Evolutionary conservation across 2,329 filamentous ascomycete genomes (phyloP).

Genomic region (Colletotrichum orbiculare): DNA sequence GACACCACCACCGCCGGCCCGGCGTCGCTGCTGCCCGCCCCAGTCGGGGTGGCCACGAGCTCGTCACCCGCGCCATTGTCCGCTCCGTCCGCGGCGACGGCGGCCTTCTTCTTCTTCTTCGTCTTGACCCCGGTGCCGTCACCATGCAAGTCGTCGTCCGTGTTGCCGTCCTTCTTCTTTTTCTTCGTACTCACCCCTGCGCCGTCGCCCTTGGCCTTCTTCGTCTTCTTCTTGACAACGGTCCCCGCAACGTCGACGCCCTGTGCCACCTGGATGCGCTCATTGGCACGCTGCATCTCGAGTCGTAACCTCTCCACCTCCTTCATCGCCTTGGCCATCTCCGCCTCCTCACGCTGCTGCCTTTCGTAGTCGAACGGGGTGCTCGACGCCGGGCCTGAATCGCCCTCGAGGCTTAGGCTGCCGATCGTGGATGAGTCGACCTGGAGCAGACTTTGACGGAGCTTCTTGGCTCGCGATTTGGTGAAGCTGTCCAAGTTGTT

Average conservation of each 20-base stretch:
- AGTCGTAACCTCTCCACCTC: conserved; percentile 88
- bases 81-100: conserved; percentile 40
- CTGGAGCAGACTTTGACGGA: conserved; percentile 76
- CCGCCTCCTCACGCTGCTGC: conserved; percentile 80
- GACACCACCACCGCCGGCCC: conserved; percentile 43
- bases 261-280: conserved; percentile 77
- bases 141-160: conserved; percentile 35
- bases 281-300: conserved; percentile 88
- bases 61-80: conserved; percentile 29
- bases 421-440: conserved; percentile 89
- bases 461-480: conserved; percentile 61
- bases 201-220: conserved; percentile 65
- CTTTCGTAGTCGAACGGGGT: conserved; percentile 68
- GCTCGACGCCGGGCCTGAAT: conserved; percentile 51
- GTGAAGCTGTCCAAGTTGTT: conserved; percentile 58
- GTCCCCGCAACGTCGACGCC: conserved; percentile 74
- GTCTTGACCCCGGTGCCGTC: conserved; percentile 52
- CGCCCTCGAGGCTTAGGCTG: conserved; percentile 72
- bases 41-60: conserved; percentile 2
- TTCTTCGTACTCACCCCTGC: conserved; percentile 75
- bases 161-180: conserved; percentile 74
- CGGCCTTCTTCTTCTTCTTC: conserved; percentile 56
- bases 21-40: background rate
- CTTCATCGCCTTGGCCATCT: conserved; percentile 89
- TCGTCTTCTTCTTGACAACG: conserved; percentile 75